Conservation (phyloP, 83 land plant species). For the Larix sibirica region DNA sequence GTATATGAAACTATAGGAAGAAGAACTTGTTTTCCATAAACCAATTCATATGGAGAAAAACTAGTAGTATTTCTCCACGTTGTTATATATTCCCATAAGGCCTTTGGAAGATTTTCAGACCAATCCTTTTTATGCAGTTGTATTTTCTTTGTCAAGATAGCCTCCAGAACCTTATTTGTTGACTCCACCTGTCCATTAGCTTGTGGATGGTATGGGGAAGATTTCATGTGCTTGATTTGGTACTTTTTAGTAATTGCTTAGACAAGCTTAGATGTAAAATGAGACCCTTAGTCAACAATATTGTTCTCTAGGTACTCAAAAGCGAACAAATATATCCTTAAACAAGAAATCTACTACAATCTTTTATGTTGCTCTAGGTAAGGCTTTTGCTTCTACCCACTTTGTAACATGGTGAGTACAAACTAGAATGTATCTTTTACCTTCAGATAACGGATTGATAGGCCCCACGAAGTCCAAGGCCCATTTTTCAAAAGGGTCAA, state of each 20-base stretch:
- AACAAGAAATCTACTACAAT: background rate
- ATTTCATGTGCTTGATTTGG: background rate
- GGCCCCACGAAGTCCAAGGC: background rate
- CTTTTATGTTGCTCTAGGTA: background rate
- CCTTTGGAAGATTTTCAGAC: background rate
- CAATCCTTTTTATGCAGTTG: too few species aligned
- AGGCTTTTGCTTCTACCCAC: background rate
- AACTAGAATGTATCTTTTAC: background rate
- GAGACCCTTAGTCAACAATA: background rate
- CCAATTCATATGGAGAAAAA: background rate
- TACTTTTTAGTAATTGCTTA: background rate
- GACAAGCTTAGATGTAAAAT: background rate
- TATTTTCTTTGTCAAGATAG: too few species aligned
- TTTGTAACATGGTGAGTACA: background rate
- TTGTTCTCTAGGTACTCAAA: background rate
- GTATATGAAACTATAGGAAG: background rate
- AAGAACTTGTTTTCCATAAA: background rate
- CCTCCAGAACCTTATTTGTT: background rate
- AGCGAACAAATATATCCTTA: too few species aligned
- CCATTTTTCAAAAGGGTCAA: background rate
- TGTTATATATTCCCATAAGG: background rate
- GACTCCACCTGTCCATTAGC: background rate
- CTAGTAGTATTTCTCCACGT: background rate
- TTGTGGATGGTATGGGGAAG: background rate
- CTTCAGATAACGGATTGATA: background rate